Evolutionary conservation across 1,284 basidiomycete species (phyloP).

Genomic region (Paramarasmius palmivorus): DNA sequence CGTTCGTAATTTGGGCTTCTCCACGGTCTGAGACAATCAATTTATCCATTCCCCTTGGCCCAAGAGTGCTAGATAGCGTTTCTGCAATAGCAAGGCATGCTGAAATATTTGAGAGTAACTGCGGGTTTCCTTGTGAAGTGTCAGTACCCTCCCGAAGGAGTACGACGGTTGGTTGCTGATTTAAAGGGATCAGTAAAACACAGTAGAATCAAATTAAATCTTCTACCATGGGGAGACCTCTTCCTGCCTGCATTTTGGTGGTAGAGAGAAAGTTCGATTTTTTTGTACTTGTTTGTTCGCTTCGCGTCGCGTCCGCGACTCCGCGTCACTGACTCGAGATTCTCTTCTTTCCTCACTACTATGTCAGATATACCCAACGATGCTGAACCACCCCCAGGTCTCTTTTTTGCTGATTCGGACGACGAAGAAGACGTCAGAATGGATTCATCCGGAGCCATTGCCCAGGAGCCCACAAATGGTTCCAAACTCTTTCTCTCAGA

Average conservation of each 20-base stretch:
- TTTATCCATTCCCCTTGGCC: slow-evolving; percentile 99
- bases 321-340: slow-evolving; percentile 21
- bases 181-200: slow-evolving; percentile 18
- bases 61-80: slow-evolving; percentile 93
- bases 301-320: slow-evolving; percentile 5
- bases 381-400: slow-evolving; percentile 31
- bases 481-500: slow-evolving; percentile 51
- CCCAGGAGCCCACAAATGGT: background rate
- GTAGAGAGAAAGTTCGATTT: slow-evolving; percentile 28
- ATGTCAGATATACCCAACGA: slow-evolving; percentile 28
- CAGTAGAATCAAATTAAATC: background rate
- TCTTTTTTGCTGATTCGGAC: slow-evolving; percentile 52
- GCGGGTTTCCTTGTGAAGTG: slow-evolving; percentile 92
- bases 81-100: slow-evolving; percentile 91
- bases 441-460: background rate
- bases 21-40: slow-evolving; percentile 91
- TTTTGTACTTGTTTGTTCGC: slow-evolving; percentile 32
- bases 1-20: slow-evolving; percentile 97
- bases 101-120: slow-evolving; percentile 94
- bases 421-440: slow-evolving; percentile 34
- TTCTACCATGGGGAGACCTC: slow-evolving; percentile 67
- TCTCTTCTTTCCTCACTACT: slow-evolving; percentile 9
- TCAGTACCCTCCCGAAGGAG: slow-evolving; percentile 96
- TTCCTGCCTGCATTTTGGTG: slow-evolving; percentile 60
- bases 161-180: slow-evolving; percentile 91